Evolutionary conservation across 345 rosid genomes (phyloP).

Genomic region (Pelargonium nanum): DNA sequence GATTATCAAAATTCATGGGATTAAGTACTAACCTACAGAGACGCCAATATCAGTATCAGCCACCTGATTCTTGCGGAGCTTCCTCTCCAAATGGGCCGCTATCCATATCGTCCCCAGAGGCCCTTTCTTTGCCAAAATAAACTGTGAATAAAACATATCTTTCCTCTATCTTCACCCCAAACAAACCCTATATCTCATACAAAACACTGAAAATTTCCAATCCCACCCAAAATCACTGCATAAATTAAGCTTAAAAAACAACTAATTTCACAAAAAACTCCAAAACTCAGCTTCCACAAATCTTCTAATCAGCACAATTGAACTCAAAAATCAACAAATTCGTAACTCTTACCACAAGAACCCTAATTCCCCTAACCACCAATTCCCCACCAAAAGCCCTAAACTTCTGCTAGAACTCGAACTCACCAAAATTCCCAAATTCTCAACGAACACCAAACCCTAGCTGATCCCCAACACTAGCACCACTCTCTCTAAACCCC

Average conservation of each 20-base stretch:
- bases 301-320: background rate
- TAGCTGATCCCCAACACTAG: constrained; percentile 9
- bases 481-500: constrained; percentile 2
- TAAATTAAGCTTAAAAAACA: too few species aligned
- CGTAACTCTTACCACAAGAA: background rate
- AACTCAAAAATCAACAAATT: background rate
- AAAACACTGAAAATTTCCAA: constrained; percentile 1
- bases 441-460: constrained; percentile 13
- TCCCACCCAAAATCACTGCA: background rate
- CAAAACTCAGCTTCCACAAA: background rate
- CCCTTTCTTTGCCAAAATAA: constrained; percentile 99
- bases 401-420: constrained; percentile 4
- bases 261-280: background rate
- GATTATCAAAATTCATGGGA: background rate
- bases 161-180: constrained; percentile 4
- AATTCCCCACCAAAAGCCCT: constrained; percentile 6
- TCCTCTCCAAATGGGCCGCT: constrained; percentile 98
- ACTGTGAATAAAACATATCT: constrained; percentile 96
- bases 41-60: constrained; percentile 98
- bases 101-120: constrained; percentile 99
- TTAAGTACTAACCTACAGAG: constrained; percentile 73
- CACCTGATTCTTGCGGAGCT: constrained; percentile 98
- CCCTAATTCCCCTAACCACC: background rate
- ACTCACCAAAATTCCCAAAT: background rate
- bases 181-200: constrained; percentile 22